A percentile compares a stretch with the other conserved stretches of the same genome.
These are phyloP conservation scores for Tulasnella calospora DNA, from an alignment of 768 basidiomycete species.

Conservation along the genomic window DNA sequence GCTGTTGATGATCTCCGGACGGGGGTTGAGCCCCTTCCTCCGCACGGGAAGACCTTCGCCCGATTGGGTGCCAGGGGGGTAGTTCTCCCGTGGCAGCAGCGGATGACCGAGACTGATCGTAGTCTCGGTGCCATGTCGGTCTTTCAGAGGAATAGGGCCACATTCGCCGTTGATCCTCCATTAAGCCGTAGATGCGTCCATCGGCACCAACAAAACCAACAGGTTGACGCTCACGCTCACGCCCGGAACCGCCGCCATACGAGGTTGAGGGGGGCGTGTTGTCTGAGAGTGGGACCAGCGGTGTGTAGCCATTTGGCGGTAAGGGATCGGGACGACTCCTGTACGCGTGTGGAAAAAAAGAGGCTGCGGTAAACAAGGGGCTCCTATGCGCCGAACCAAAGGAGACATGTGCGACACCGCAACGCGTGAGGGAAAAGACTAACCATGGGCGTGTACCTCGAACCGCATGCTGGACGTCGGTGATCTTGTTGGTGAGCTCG, in stretches of 20 bases:
- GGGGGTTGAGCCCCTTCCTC: constrained; percentile 17
- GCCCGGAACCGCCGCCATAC: not conserved
- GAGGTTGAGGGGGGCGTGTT: constrained; percentile 12
- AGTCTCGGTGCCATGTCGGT: constrained; percentile 24
- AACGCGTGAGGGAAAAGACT: constrained; percentile 1
- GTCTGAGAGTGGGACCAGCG: constrained; percentile 14
- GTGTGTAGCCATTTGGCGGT: constrained; percentile 15
- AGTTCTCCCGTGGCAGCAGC: constrained; percentile 25
- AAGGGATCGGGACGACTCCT: constrained; percentile 19
- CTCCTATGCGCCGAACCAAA: constrained; percentile 15
- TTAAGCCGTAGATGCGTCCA: constrained; percentile 25
- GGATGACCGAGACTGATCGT: constrained; percentile 24
- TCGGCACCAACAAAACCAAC: constrained; percentile 19
- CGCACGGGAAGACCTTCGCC: constrained; percentile 20
- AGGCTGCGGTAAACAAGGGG: constrained; percentile 17
- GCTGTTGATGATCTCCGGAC: constrained; percentile 16
- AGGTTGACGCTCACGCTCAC: constrained; percentile 10
- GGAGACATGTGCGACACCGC: constrained; percentile 11
- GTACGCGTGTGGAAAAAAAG: not conserved
- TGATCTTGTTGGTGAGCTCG: constrained; percentile 20
- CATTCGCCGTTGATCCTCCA: constrained; percentile 26
- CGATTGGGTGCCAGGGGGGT: constrained; percentile 21
- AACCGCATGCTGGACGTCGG: constrained; percentile 21
- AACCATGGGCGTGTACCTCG: constrained; percentile 19
- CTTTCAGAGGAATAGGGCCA: constrained; percentile 16